Percentiles rank a stretch among this genome's conserved stretches.
Conservation (phyloP, 164 flowering plant species). For the Macadamia tetraphylla region DNA sequence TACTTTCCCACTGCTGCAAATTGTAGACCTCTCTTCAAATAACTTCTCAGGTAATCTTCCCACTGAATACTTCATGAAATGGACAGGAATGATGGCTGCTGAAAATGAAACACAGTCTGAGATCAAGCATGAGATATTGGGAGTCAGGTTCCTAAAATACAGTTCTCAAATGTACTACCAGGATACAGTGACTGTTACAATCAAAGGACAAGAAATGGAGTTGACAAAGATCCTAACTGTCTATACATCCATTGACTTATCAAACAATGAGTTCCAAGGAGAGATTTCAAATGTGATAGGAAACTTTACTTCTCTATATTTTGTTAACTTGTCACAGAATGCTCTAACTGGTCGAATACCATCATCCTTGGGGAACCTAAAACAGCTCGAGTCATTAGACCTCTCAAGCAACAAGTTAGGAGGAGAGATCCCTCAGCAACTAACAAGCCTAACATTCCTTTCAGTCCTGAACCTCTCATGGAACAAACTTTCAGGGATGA, state of each 20-base stretch:
- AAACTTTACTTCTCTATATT: conserved; percentile 25
- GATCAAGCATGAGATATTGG: conserved; percentile 10
- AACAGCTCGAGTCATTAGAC: conserved; percentile 36
- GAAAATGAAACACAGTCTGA: background rate
- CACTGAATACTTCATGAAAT: conserved; percentile 13
- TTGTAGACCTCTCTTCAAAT: conserved; percentile 48
- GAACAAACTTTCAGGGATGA: conserved; percentile 36
- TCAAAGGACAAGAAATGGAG: conserved; percentile 36
- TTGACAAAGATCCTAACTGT: conserved; percentile 31
- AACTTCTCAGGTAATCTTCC: conserved; percentile 34
- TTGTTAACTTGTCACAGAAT: conserved; percentile 48
- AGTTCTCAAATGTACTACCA: conserved; percentile 19
- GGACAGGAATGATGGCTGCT: conserved; percentile 34
- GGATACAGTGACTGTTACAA: conserved; percentile 34
- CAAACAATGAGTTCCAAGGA: conserved; percentile 38
- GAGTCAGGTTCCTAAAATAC: background rate
- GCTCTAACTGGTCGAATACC: conserved; percentile 39
- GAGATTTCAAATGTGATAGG: conserved; percentile 36
- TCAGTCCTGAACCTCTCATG: conserved; percentile 33
- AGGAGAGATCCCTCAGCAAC: conserved; percentile 34
- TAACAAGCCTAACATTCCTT: conserved; percentile 32
- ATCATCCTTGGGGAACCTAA: conserved; percentile 30
- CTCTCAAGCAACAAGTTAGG: conserved; percentile 32
- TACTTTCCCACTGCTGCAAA: conserved; percentile 35
- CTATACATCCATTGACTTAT: conserved; percentile 42